A percentile compares a stretch with the other conserved stretches of the same genome.
Conservation (phyloP, 345 rosid genomes). For the Murraya koenigii region DNA sequence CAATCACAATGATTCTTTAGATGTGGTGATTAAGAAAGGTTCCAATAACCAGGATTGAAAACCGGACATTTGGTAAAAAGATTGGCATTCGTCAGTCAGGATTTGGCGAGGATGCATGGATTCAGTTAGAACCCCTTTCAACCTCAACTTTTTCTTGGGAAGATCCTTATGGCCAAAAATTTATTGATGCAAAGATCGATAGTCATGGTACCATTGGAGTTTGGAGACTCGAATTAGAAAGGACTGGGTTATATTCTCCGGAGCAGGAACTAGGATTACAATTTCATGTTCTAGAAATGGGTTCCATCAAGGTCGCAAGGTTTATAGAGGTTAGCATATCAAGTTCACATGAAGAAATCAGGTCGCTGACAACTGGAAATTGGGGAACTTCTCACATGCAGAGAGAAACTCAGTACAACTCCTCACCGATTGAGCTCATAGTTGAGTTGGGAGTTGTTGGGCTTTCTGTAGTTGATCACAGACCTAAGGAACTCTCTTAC, state of each 20-base stretch:
- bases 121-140: slow-evolving; percentile 66
- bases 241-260: slow-evolving; percentile 40
- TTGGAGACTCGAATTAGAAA: slow-evolving; percentile 68
- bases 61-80: slow-evolving; percentile 55
- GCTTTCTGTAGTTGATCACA: slow-evolving; percentile 79
- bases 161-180: slow-evolving; percentile 89
- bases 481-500: slow-evolving; percentile 82
- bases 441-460: slow-evolving; percentile 91
- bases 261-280: slow-evolving; percentile 51
- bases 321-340: slow-evolving; percentile 46
- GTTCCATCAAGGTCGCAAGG: slow-evolving; percentile 66
- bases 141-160: slow-evolving; percentile 85
- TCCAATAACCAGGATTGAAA: slow-evolving; percentile 69
- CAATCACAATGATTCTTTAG: not conserved
- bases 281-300: slow-evolving; percentile 65
- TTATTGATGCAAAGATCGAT: slow-evolving; percentile 66
- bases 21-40: slow-evolving; percentile 7
- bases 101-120: slow-evolving; percentile 75
- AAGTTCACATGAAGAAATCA: slow-evolving; percentile 40
- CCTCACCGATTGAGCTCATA: slow-evolving; percentile 67
- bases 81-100: slow-evolving; percentile 88
- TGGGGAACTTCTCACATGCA: slow-evolving; percentile 42
- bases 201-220: slow-evolving; percentile 32
- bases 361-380: slow-evolving; percentile 39
- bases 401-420: slow-evolving; percentile 32